phyloP scores from a whole-genome alignment of 2,329 filamentous ascomycete species.

The Westerdykella ornata region DNA sequence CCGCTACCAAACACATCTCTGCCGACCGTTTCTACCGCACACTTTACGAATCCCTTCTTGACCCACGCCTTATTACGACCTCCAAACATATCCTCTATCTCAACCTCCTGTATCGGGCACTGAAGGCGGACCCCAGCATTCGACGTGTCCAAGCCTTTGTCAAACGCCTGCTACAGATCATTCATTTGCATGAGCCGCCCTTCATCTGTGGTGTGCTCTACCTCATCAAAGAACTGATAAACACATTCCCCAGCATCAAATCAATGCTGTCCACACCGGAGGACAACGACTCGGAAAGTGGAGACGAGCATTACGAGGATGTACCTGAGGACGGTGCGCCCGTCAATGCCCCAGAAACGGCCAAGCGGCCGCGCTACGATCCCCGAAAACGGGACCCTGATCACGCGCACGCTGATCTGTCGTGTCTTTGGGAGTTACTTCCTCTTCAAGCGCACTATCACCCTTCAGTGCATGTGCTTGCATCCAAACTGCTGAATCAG shows the following conservation, averaged over 20 bases:
- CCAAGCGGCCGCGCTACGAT: conserved; percentile 55
- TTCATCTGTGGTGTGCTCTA: conserved; percentile 94
- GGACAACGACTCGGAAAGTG: conserved; percentile 69
- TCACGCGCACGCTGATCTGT: conserved; percentile 84
- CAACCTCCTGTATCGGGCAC: conserved; percentile 78
- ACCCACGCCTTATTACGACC: conserved; percentile 78
- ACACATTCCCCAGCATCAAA: conserved; percentile 71
- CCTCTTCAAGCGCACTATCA: conserved; percentile 81
- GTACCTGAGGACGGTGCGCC: conserved; percentile 45
- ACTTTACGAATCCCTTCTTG: conserved; percentile 87
- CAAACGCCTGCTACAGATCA: conserved; percentile 82
- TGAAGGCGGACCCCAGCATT: conserved; percentile 85
- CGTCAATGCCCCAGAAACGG: conserved; percentile 15
- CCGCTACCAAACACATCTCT: conserved; percentile 69
- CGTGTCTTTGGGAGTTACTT: conserved; percentile 87
- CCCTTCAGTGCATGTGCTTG: conserved; percentile 83
- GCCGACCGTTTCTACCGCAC: conserved; percentile 92
- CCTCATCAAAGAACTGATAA: conserved; percentile 72
- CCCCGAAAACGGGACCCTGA: conserved; percentile 86
- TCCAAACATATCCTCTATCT: conserved; percentile 95
- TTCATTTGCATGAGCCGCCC: conserved; percentile 81
- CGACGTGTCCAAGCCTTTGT: conserved; percentile 93
- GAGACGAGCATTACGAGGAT: conserved; percentile 66
- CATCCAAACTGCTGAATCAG: conserved; percentile 61
- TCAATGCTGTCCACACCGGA: conserved; percentile 63